Evolutionary conservation across 2,329 filamentous ascomycete genomes (phyloP), one percentile per base, ranked within the genome.

Genomic region (Pezicula carpinea): DNA sequence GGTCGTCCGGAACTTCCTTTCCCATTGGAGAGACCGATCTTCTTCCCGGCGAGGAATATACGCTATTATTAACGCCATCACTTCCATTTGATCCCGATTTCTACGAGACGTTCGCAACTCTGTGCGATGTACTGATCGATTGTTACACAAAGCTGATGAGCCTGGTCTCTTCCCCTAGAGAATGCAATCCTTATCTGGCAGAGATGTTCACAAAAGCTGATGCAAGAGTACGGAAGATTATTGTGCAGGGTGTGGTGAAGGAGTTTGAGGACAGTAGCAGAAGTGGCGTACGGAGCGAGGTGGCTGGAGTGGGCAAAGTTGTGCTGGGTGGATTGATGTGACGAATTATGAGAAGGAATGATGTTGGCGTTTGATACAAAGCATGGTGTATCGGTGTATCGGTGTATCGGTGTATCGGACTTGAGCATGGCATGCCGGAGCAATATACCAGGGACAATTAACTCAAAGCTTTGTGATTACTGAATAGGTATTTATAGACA

Each of bases 81-180:
- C 71, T 99, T 40, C 93, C 93, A 0, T 99, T 99, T 62, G 91
- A 97, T 54, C 93, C 93, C 0, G 93, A 99, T 67, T 99, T 96
- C 61, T 93, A 92, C 66, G 90, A 95, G 70, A 96, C 91, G 0
- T 97, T 97, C 69, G 86, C 90, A 13, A 96, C 93, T 11, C 75
- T 99, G 6, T 97, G 93, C 70, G 93, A 99, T 63, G 89, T 95
- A 3, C 72, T 99, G 51, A 95, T 96, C 59, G 93, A 97, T 65
- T 89, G 84, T 61, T 99, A 99, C 69, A 82, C 83, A 31, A 81
- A 83, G 46, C 80, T 99, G 22, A 72, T 95, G 59, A 75, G 74
- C 36, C 73, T 99, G 49, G 73, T 97, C 18, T 77, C 83, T n/a
- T 81, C 82, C 3, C 85, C 91, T 1, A 79, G 85, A 21, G 78